Base-by-base conservation (phyloP, 495 filamentous ascomycete species). In the Xylaria scruposa region DNA sequence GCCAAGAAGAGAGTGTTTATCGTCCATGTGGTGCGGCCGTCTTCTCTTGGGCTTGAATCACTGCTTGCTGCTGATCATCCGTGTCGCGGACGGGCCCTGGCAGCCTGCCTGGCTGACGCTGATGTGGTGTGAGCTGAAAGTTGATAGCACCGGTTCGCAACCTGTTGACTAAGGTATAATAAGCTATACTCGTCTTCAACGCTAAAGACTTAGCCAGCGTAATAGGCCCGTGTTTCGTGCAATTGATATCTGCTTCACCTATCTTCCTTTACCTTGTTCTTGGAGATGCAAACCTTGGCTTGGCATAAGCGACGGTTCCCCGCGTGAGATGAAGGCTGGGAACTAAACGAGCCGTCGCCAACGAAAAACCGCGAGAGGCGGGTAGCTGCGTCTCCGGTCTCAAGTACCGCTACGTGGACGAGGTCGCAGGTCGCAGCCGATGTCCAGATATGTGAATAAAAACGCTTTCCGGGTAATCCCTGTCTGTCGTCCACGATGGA, bases 21-120 rank as follows among this genome's bases (percentile, higher is more conserved):
- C 31, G 46, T 66, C 63, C 63, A 66, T 66, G n/a, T 40, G 4
- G 58, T 61, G 31, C 13, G 17, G n/a, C 59, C 60, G 33, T 17
- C 60, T 10, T 63, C 21, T 40, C 59, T 61, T 6, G 12, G 19
- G 7, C 49, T 46, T 26, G n/a, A 19, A 13, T n/a, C 6, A 8
- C 12, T 47, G 7, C 40, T 56, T 21, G 24, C 4, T 3, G 5
- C 36, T 15, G 2, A 47, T 58, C 53, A 47, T 68, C 33, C 36
- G 66, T 36, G 66, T 68, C 51, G 38, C 53, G 13, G 24, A 59
- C 15, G 38, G 66, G 31, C 29, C 38, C 66, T 19, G 40, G 29
- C 40, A 56, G 38, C 15, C 66, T 68, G 38, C 15, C 66, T 68
- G 66, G 66, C 53, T n/a, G 51, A 26, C 24, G 53, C 51, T 59